Percentiles rank a stretch among this genome's conserved stretches.
phyloP scores from a whole-genome alignment of 169 alveolate genomes.

The Plasmodium falciparum region DNA sequence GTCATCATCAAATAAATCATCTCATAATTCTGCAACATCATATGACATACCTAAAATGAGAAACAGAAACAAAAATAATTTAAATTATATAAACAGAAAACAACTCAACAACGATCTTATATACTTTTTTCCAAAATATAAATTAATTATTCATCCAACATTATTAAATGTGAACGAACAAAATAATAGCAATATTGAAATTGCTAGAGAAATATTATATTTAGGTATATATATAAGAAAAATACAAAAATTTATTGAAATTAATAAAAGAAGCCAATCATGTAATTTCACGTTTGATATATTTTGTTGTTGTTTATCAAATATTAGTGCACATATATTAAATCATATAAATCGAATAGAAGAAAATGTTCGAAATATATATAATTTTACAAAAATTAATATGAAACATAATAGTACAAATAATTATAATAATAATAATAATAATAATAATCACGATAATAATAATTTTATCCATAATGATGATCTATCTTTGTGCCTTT shows the following conservation, averaged over 20 bases:
- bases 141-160: slow-evolving; percentile 40
- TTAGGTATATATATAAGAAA: slow-evolving; percentile 56
- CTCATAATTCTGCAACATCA: neutral
- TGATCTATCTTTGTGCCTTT: slow-evolving; percentile 38
- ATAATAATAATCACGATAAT: slow-evolving; percentile 35
- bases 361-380: slow-evolving; percentile 58
- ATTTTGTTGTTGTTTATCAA: slow-evolving; percentile 57
- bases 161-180: slow-evolving; percentile 10
- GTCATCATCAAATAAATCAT: neutral
- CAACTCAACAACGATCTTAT: slow-evolving; percentile 31
- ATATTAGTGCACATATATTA: slow-evolving; percentile 52
- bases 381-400: slow-evolving; percentile 60
- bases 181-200: slow-evolving; percentile 59
- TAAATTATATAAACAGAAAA: neutral
- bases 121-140: slow-evolving; percentile 42
- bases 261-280: slow-evolving; percentile 60
- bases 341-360: slow-evolving; percentile 62
- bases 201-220: slow-evolving; percentile 37
- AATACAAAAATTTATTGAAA: slow-evolving; percentile 60
- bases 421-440: slow-evolving; percentile 11
- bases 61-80: neutral
- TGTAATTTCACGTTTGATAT: slow-evolving; percentile 69
- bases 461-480: slow-evolving; percentile 18
- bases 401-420: slow-evolving; percentile 6
- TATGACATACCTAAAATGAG: neutral